Evolutionary conservation across 2,329 filamentous ascomycete genomes (phyloP).

Genomic region (Pestalotiopsis sp.): DNA sequence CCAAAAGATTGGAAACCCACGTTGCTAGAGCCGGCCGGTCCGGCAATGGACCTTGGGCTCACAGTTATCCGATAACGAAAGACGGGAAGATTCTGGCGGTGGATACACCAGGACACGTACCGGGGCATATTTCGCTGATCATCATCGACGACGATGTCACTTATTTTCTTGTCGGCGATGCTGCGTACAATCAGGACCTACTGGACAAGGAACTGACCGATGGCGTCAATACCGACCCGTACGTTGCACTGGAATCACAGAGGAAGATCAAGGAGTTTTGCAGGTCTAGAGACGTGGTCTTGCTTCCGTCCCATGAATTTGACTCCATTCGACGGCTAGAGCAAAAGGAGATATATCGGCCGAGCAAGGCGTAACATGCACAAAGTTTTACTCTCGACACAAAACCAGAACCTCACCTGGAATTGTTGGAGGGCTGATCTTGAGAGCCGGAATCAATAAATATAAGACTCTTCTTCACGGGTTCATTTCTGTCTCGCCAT

Average conservation of each 20-base stretch:
- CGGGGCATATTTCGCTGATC: slow-evolving; percentile 34
- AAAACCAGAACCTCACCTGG: too few species aligned
- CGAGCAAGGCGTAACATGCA: neutral
- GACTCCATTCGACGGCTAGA: neutral
- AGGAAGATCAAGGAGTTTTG: slow-evolving; percentile 34
- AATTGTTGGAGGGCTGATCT: too few species aligned
- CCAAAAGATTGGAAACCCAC: slow-evolving; percentile 31
- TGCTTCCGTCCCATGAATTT: slow-evolving; percentile 29
- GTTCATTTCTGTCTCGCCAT: too few species aligned
- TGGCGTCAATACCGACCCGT: slow-evolving; percentile 32
- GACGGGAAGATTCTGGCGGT: slow-evolving; percentile 33
- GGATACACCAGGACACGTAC: slow-evolving; percentile 36
- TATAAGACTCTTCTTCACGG: too few species aligned
- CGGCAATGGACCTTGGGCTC: slow-evolving; percentile 31
- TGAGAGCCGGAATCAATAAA: too few species aligned
- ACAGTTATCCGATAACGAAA: slow-evolving; percentile 29
- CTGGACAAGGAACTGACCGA: slow-evolving; percentile 35
- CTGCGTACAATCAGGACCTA: slow-evolving; percentile 31
- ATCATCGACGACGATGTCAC: slow-evolving; percentile 19
- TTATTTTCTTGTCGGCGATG: slow-evolving; percentile 32
- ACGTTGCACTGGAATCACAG: slow-evolving; percentile 30
- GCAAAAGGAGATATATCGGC: neutral
- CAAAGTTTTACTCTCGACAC: too few species aligned
- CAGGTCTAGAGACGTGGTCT: slow-evolving; percentile 24
- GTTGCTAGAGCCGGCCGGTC: slow-evolving; percentile 28